phyloP scores from a whole-genome alignment of 2,329 filamentous ascomycete genomes.

The Xylaria sp. region DNA sequence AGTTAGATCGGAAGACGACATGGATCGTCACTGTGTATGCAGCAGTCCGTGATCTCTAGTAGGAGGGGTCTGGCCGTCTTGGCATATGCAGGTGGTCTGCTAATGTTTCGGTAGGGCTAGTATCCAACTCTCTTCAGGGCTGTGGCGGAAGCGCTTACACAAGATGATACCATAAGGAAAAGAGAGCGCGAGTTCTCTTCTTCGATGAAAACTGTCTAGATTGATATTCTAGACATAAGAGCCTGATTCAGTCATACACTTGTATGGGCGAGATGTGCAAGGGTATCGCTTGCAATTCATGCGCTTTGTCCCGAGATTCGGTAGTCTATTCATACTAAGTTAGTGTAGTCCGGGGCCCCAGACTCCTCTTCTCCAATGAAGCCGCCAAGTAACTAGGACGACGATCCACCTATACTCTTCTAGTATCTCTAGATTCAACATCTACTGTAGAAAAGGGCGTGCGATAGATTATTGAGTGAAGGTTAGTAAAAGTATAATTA shows the following conservation, averaged over 20 bases:
- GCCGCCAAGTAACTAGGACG: constrained; percentile 7
- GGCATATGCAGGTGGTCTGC: not conserved
- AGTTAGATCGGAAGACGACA: not conserved
- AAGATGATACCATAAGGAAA: not conserved
- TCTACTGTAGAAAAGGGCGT: not conserved
- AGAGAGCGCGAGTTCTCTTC: too few relatives aligned
- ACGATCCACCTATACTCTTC: not conserved
- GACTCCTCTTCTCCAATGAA: constrained; percentile 13
- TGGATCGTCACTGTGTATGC: not conserved
- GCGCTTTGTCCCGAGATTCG: constrained; percentile 3
- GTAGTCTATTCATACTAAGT: constrained; percentile 1
- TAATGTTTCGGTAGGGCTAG: not conserved
- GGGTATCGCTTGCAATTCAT: constrained; percentile 12
- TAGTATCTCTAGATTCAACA: not conserved
- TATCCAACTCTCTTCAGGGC: not conserved
- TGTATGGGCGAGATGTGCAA: not conserved
- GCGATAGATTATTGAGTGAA: not conserved
- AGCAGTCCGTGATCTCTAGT: not conserved
- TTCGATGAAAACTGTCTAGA: too few relatives aligned
- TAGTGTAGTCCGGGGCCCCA: constrained; percentile 19
- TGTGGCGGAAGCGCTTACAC: not conserved
- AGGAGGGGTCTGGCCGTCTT: not conserved
- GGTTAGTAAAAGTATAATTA: not conserved
- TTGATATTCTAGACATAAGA: not conserved
- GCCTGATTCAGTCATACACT: too few relatives aligned